phyloP scores from a whole-genome alignment of 768 basidiomycete genomes.

The Tulasnella calospora region DNA sequence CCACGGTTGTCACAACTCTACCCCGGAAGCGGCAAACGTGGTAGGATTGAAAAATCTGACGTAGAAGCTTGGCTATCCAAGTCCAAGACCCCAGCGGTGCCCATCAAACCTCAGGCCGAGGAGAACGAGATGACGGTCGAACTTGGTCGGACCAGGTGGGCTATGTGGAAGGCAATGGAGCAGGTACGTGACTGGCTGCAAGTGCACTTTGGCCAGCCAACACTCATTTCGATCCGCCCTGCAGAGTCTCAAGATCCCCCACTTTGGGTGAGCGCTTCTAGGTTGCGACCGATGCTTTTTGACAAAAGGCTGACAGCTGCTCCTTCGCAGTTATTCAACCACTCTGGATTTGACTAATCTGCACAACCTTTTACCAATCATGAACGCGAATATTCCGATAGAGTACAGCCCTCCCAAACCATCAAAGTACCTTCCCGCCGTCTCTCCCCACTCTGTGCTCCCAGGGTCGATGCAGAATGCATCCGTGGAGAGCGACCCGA shows the following conservation, averaged over 20 bases:
- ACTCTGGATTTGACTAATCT: slow-evolving; percentile 69
- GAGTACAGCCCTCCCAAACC: slow-evolving; percentile 42
- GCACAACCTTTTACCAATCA: slow-evolving; percentile 53
- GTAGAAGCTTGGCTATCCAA: slow-evolving; percentile 46
- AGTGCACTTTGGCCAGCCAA: neutral
- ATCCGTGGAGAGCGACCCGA: slow-evolving; percentile 32
- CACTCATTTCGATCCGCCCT: slow-evolving; percentile 3
- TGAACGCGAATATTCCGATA: slow-evolving; percentile 66
- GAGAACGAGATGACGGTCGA: slow-evolving; percentile 56
- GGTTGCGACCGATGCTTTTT: neutral
- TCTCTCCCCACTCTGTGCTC: slow-evolving; percentile 38
- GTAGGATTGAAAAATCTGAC: slow-evolving; percentile 69
- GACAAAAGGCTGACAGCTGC: neutral
- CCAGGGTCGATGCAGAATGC: slow-evolving; percentile 7
- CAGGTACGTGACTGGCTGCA: slow-evolving; percentile 46
- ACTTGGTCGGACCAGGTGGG: slow-evolving; percentile 67
- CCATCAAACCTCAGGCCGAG: slow-evolving; percentile 31
- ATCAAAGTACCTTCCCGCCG: slow-evolving; percentile 35
- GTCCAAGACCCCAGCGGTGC: slow-evolving; percentile 10
- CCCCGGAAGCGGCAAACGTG: slow-evolving; percentile 68
- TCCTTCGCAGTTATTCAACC: slow-evolving; percentile 56
- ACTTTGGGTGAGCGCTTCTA: slow-evolving; percentile 56
- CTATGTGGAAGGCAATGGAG: slow-evolving; percentile 88
- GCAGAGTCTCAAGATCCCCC: slow-evolving; percentile 79
- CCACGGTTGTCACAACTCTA: slow-evolving; percentile 49